Evolutionary conservation across 2,329 filamentous ascomycete genomes (phyloP).

Genomic region (Epichloe scottii): DNA sequence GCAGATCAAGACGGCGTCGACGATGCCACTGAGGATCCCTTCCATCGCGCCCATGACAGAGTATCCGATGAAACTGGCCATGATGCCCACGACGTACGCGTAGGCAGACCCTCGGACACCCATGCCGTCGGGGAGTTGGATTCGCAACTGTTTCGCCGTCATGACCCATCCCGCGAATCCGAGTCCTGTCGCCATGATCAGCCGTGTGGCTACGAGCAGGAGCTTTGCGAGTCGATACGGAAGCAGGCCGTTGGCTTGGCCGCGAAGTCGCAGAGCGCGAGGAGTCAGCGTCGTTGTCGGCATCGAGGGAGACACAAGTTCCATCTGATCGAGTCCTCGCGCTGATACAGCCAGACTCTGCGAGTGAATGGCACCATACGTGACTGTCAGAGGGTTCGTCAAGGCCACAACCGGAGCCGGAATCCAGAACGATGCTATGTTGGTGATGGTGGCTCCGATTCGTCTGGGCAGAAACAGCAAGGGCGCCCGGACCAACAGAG

Average conservation of each 20-base stretch:
- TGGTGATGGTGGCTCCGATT: conserved; percentile 49
- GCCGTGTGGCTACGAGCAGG: conserved; percentile 77
- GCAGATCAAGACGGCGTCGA: conserved; percentile 83
- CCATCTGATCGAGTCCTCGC: conserved; percentile 67
- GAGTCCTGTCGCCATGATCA: conserved; percentile 80
- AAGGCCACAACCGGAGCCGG: conserved; percentile 75
- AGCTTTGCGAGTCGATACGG: conserved; percentile 87
- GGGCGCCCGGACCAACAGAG: conserved; percentile 71
- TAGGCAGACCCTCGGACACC: conserved; percentile 71
- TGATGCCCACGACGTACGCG: conserved; percentile 83
- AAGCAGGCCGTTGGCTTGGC: conserved; percentile 46
- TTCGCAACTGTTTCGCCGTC: conserved; percentile 65
- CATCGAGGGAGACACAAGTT: conserved; percentile 60
- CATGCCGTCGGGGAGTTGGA: conserved; percentile 40
- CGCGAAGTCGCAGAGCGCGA: conserved; percentile 32
- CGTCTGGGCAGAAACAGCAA: conserved; percentile 72
- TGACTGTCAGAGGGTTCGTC: conserved; percentile 84
- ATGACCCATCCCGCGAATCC: conserved; percentile 96
- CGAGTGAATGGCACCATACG: conserved; percentile 88
- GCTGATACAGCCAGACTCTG: conserved; percentile 68
- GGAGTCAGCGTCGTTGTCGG: conserved; percentile 62
- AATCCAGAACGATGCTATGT: conserved; percentile 66
- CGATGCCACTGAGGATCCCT: conserved; percentile 71
- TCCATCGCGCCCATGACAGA: conserved; percentile 85
- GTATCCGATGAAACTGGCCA: conserved; percentile 92